These are phyloP conservation scores for Aleurites moluccanus DNA, from an alignment of 441 rosid genomes.

Conservation along the genomic window DNA sequence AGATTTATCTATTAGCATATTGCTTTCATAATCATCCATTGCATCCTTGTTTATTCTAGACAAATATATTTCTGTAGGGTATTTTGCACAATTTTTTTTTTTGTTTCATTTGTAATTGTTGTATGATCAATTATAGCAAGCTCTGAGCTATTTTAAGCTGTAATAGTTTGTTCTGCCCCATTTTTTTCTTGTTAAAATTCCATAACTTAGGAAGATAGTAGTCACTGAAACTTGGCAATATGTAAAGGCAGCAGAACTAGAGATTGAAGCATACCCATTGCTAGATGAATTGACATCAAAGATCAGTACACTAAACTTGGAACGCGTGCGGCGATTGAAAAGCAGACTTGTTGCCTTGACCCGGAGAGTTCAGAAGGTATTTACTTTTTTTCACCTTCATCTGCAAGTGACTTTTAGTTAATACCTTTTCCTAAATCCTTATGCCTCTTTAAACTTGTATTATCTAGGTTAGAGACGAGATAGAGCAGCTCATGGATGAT, in stretches of 20 bases:
- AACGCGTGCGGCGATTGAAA: slow-evolving; percentile 87
- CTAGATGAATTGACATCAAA: slow-evolving; percentile 95
- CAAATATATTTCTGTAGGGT: background rate
- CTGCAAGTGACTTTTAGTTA: slow-evolving; percentile 13
- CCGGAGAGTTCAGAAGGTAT: slow-evolving; percentile 95
- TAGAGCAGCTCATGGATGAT: slow-evolving; percentile 99
- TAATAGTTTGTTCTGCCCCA: slow-evolving; percentile 4
- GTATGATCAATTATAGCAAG: background rate
- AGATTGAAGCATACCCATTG: slow-evolving; percentile 97
- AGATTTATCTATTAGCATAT: background rate
- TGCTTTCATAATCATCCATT: slow-evolving; percentile 1
- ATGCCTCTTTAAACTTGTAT: slow-evolving; percentile 12
- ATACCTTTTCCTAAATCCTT: slow-evolving; percentile 2
- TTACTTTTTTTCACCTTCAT: background rate
- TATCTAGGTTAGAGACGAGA: slow-evolving; percentile 88
- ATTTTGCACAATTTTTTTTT: background rate
- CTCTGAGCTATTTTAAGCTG: slow-evolving; percentile 12
- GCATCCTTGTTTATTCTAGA: background rate
- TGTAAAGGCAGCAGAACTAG: slow-evolving; percentile 90
- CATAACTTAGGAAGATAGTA: slow-evolving; percentile 20
- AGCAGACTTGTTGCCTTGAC: slow-evolving; percentile 97
- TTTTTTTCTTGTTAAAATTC: slow-evolving; percentile 9
- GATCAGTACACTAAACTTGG: slow-evolving; percentile 94
- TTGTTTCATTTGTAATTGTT: background rate
- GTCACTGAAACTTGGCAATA: slow-evolving; percentile 21